Evolutionary conservation across 305 asterid species (phyloP), one percentile per base, ranked within the genome.

Genomic region (Fraxinus paxiana): DNA sequence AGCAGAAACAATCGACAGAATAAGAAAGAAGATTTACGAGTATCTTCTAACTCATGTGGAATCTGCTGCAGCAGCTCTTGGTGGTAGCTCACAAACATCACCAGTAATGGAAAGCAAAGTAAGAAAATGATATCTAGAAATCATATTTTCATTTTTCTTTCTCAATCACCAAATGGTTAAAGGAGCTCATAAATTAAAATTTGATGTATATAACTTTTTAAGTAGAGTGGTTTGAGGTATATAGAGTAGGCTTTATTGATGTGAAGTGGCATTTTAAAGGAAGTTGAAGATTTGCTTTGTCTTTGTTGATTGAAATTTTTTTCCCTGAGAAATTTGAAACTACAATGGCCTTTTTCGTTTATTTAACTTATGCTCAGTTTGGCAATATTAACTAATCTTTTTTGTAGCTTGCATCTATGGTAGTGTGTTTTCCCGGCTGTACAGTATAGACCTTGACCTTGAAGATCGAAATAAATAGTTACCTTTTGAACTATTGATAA

Each of bases 21-120:
- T 96, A 83, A 87, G 98, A 73, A 96, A 96, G 91, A 96, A 94
- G 92, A 96, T 94, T 31, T 96, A 96, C 2, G 99, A 94, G 88
- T 94, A 96, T 85, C 97, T 96, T 81, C 97, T 96, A 63, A 96
- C 97, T 0, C 99, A 96, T 18, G 98, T 96, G 0, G 99, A 96
- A 82, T 94, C 97, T 65, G 98, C 99, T 31, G 98, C 98, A 5
- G 97, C 97, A 13, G 98, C 98, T 30, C 94, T 92, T 79, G 99
- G 96, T 54, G 90, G 92, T 56, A 88, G 92, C 56, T 31, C 91
- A 2, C 92, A 87, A 80, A 43, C 89, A 12, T 83, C 91, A 59
- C 88, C 90, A 63, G 82, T 85, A 38, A 69, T 38, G 10, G 93
- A 92, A 75, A 78, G 87, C 20, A 92, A 89, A 82, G 85, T 78